Percentiles rank a stretch among this genome's conserved stretches.
Evolutionary conservation across 2,329 filamentous ascomycete species (phyloP).

Genomic region (Paecilomyces variotii): DNA sequence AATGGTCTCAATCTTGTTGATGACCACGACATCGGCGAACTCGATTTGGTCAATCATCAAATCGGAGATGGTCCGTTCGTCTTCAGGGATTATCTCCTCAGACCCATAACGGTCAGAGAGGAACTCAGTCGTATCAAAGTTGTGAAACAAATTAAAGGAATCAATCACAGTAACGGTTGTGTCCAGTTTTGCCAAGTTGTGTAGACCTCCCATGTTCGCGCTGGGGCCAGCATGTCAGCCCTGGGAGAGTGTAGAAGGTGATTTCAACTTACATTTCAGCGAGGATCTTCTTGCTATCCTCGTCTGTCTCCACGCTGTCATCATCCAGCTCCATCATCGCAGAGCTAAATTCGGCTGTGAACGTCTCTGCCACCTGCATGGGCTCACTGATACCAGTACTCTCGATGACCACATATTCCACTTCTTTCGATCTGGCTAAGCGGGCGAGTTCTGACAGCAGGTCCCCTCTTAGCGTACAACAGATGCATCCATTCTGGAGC

Average conservation of each 20-base stretch:
- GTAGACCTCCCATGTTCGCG: constrained; percentile 53
- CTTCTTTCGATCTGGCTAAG: constrained; percentile 53
- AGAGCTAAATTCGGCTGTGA: constrained; percentile 48
- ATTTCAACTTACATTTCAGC: constrained; percentile 37
- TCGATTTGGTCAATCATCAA: constrained; percentile 72
- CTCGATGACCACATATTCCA: constrained; percentile 66
- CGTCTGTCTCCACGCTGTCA: constrained; percentile 36
- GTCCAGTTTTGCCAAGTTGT: constrained; percentile 59
- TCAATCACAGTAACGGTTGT: constrained; percentile 67
- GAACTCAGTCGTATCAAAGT: constrained; percentile 63
- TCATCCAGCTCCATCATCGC: constrained; percentile 43
- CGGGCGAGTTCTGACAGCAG: constrained; percentile 61
- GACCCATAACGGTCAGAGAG: constrained; percentile 53
- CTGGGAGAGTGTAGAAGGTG: constrained; percentile 9
- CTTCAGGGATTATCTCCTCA: constrained; percentile 56
- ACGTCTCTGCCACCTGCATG: constrained; percentile 67
- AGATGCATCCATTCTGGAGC: constrained; percentile 68
- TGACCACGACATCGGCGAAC: constrained; percentile 64
- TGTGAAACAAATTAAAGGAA: constrained; percentile 63
- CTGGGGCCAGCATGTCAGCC: constrained; percentile 16
- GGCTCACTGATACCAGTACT: constrained; percentile 66
- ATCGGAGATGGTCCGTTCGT: constrained; percentile 66
- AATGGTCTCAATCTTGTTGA: constrained; percentile 64
- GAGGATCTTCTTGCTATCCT: constrained; percentile 38
- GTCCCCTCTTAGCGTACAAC: constrained; percentile 65